A percentile compares a stretch with the other conserved stretches of the same genome.
Conservation (phyloP, 192 early-diverging fungal species). For the Podila minutissima region DNA sequence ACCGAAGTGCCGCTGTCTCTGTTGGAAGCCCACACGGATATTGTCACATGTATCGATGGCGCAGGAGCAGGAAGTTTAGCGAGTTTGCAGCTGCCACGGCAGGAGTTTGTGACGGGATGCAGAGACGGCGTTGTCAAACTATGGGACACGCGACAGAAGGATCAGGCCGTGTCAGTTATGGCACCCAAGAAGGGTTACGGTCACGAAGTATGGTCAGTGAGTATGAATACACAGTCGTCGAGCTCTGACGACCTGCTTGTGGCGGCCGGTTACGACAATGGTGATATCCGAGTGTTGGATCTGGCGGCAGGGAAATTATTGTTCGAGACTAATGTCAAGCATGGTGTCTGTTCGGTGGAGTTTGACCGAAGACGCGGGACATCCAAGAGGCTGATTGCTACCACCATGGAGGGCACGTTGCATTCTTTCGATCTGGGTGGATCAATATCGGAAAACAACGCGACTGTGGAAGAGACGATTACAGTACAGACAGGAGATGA, state of each 20-base stretch:
- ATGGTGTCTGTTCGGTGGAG: slow-evolving; percentile 29
- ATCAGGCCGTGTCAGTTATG: slow-evolving; percentile 19
- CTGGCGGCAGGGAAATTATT: slow-evolving; percentile 10
- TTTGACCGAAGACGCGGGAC: slow-evolving; percentile 15
- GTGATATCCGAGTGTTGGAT: slow-evolving; percentile 34
- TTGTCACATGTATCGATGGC: slow-evolving; percentile 44
- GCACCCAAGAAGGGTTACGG: slow-evolving; percentile 10
- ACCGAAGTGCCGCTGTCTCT: slow-evolving; percentile 16
- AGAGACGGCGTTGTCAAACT: slow-evolving; percentile 28
- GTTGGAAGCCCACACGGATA: slow-evolving; percentile 35
- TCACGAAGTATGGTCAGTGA: slow-evolving; percentile 32
- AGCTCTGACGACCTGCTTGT: slow-evolving; percentile 21
- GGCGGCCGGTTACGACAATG: slow-evolving; percentile 31
- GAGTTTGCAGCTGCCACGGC: slow-evolving; percentile 8
- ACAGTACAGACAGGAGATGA: slow-evolving; percentile 24
- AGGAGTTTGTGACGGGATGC: slow-evolving; percentile 38
- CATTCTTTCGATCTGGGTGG: slow-evolving; percentile 15
- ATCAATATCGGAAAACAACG: background rate
- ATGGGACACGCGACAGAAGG: slow-evolving; percentile 39
- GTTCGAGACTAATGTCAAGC: slow-evolving; percentile 28
- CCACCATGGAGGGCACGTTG: slow-evolving; percentile 22
- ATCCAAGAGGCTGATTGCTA: slow-evolving; percentile 11
- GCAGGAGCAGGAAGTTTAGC: background rate
- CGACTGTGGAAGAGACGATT: slow-evolving; percentile 6
- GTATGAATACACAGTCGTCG: background rate